Evolutionary conservation across 352 stramenopile species (phyloP), one percentile per base, ranked within the genome.

Genomic region (Pythium rishiriense): DNA sequence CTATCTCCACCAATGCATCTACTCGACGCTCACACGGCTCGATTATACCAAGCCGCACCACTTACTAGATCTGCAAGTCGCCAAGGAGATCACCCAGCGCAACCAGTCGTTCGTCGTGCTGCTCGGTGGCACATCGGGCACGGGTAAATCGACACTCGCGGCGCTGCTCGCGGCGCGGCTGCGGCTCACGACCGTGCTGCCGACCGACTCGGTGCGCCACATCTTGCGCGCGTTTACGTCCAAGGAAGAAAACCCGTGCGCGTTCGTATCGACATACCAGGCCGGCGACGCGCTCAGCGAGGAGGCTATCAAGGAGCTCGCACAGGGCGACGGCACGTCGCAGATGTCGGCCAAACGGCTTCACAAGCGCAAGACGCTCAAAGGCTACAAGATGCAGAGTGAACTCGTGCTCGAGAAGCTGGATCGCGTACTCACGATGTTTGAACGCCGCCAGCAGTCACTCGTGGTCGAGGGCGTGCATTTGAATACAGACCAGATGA

Each of bases 11-110:
- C 78, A 93, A 43, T 88, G 80, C 58, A 90, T 95, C 52, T 93
- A 95, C 65, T 86, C 80, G 57, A 81, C 84, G 12, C 73, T 95
- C 35, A 81, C 84, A 21, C 72, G 80, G 28, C 64, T 95, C 31
- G 85, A 96, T 68, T 94, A 96, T 62, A 88, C 80, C 29, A 96
- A 94, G 69, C 85, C 83, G 51, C 83, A 91, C 62, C 85, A 96
- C 64, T 55, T 96, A 45, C 72, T 96, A 50, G 85, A 94, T 61
- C 85, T 96, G 58, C 78, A 92, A 59, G 73, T 94, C 26, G 87
- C 87, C 45, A 93, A 94, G 60, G 85, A 94, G 59, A 88, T 96
- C 50, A 94, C 85, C 3, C 85, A 96, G 64, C 82, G 85, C 45
- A 90, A 90, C 50, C 85, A 90, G 66, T 91, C 80, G 59, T 96